Conservation (phyloP, 1,284 basidiomycete species). For the Leccinum solheimii region DNA sequence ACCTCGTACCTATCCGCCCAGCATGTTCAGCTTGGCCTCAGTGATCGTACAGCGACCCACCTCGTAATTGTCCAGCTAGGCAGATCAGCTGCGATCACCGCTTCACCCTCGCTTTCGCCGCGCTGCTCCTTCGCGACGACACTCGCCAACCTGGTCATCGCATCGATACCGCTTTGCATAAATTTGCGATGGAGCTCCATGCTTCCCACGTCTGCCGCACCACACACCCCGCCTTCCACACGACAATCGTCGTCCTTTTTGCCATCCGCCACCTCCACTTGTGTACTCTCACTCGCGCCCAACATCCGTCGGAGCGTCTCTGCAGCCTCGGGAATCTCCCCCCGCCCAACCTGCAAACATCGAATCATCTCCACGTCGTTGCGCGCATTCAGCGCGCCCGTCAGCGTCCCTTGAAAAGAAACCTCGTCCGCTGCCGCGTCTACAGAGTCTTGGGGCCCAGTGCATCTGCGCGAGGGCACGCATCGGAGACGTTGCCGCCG, state of each 20-base stretch:
- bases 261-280: background rate
- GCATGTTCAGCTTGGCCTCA: no score
- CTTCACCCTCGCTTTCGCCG: no score
- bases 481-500: slow-evolving; percentile 11
- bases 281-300: background rate
- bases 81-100: no score
- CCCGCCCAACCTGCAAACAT: slow-evolving; percentile 60
- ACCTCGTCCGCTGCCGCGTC: slow-evolving; percentile 56
- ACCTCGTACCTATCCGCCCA: no score
- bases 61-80: no score
- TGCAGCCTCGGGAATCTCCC: slow-evolving; percentile 77
- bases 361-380: slow-evolving; percentile 66
- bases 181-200: slow-evolving; percentile 42
- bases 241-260: background rate
- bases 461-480: slow-evolving; percentile 40
- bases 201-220: background rate
- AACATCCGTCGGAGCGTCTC: slow-evolving; percentile 41
- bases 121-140: no score
- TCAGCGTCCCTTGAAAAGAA: slow-evolving; percentile 60
- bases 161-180: slow-evolving; percentile 50
- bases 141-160: slow-evolving; percentile 23
- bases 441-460: slow-evolving; percentile 49
- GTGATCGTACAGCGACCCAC: no score
- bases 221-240: background rate
- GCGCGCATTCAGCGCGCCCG: slow-evolving; percentile 52